These are phyloP conservation scores for Cladosporium halotolerans DNA, from an alignment of 2,329 filamentous ascomycete species.

Conservation along the genomic window DNA sequence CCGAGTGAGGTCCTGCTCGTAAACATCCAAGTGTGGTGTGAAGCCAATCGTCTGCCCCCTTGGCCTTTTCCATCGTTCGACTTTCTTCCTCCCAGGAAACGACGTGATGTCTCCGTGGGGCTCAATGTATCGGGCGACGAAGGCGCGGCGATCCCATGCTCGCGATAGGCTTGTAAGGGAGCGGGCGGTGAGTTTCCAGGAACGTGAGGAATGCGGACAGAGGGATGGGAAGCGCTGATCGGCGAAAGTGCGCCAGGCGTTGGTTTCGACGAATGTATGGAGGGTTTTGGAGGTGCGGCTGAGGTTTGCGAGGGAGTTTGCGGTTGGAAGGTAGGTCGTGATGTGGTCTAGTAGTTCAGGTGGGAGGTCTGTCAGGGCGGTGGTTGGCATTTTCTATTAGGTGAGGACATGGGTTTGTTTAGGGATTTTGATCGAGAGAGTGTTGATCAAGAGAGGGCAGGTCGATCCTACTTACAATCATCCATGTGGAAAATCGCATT, in stretches of 20 bases:
- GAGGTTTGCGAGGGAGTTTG: conserved; percentile 39
- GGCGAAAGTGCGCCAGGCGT: conserved; percentile 45
- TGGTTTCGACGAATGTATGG: conserved; percentile 38
- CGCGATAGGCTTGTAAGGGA: conserved; percentile 51
- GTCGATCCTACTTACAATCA: no score
- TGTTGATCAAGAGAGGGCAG: not conserved
- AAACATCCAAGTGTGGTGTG: conserved; percentile 39
- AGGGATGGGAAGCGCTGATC: conserved; percentile 42
- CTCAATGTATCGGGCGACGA: conserved; percentile 49
- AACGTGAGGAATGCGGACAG: conserved; percentile 26
- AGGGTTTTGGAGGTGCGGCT: conserved; percentile 42
- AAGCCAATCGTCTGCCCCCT: conserved; percentile 53
- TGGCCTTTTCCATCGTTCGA: conserved; percentile 35
- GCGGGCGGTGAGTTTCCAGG: conserved; percentile 47
- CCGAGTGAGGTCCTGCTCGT: conserved; percentile 29
- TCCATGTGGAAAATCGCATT: no score
- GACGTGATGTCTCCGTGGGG: conserved; percentile 33
- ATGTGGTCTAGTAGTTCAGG: conserved; percentile 35
- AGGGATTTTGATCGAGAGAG: not conserved
- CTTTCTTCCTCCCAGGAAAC: conserved; percentile 22
- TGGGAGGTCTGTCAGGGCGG: conserved; percentile 31
- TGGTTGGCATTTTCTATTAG: conserved; percentile 12
- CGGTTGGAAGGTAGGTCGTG: conserved; percentile 38
- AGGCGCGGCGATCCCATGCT: conserved; percentile 51
- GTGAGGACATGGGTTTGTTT: not conserved